Evolutionary conservation across 306 rosid species (phyloP).

Genomic region (Gleditsia sinensis): DNA sequence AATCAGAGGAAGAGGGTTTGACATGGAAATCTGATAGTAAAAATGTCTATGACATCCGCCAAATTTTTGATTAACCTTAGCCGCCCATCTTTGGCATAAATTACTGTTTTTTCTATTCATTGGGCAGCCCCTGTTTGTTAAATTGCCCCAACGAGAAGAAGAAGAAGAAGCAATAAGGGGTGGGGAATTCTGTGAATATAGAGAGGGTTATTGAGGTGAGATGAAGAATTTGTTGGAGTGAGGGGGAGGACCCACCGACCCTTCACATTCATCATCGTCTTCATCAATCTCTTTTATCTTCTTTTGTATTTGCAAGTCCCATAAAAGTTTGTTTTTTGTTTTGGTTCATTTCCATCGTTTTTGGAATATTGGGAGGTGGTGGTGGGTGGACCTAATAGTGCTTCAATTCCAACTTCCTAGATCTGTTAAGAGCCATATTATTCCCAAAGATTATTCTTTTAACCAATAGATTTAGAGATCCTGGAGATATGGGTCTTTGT

Average conservation of each 20-base stretch:
- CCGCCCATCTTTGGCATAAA: slow-evolving; percentile 47
- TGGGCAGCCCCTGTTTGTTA: slow-evolving; percentile 43
- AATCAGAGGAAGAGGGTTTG: slow-evolving; percentile 24
- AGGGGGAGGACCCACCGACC: slow-evolving; percentile 41
- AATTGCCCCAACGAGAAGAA: slow-evolving; percentile 34
- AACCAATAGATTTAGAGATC: slow-evolving; percentile 22
- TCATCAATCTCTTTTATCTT: slow-evolving; percentile 47
- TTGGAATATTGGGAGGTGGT: slow-evolving; percentile 30
- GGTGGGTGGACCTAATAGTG: slow-evolving; percentile 49
- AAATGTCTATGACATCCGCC: slow-evolving; percentile 51
- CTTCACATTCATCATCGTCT: slow-evolving; percentile 53
- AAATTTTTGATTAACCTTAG: slow-evolving; percentile 31
- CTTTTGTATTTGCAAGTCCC: slow-evolving; percentile 17
- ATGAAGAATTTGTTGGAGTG: slow-evolving; percentile 54
- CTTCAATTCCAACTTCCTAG: slow-evolving; percentile 42
- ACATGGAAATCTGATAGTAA: slow-evolving; percentile 27
- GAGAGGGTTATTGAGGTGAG: slow-evolving; percentile 50
- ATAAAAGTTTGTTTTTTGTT: slow-evolving; percentile 34
- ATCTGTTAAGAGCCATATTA: slow-evolving; percentile 43
- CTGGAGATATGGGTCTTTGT: slow-evolving; percentile 54
- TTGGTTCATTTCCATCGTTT: slow-evolving; percentile 20
- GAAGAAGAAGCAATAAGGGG: neutral
- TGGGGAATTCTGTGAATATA: slow-evolving; percentile 37
- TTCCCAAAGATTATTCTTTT: slow-evolving; percentile 28
- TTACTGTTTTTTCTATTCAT: slow-evolving; percentile 24